phyloP scores from a whole-genome alignment of 1,284 basidiomycete species.

The Sanguinoderma infundibulare region DNA sequence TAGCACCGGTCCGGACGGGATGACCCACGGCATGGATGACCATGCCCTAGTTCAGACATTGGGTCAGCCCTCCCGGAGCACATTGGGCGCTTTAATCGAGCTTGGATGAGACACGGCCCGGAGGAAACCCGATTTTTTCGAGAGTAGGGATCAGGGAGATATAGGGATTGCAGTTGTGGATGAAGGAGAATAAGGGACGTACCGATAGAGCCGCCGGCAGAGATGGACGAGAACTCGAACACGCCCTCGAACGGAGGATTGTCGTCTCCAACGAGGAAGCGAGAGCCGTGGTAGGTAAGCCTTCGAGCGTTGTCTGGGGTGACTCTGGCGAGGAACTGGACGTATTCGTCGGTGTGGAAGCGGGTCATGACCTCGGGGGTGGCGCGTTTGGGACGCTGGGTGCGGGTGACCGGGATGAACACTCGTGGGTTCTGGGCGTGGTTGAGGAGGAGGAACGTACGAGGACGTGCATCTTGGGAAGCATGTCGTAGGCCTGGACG shows the following conservation, averaged over 20 bases:
- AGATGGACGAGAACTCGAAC: conserved; percentile 97
- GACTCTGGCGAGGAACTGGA: conserved; percentile 88
- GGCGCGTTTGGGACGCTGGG: conserved; percentile 81
- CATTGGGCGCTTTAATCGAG: too few relatives aligned
- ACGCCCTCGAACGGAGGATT: conserved; percentile 97
- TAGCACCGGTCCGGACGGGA: too few relatives aligned
- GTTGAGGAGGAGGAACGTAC: conserved; percentile 49
- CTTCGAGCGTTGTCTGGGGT: conserved; percentile 88
- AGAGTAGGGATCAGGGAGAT: too few relatives aligned
- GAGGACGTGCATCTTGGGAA: conserved; percentile 90
- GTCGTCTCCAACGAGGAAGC: conserved; percentile 92
- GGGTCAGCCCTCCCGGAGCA: too few relatives aligned
- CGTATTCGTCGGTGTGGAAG: conserved; percentile 98
- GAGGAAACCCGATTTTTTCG: too few relatives aligned
- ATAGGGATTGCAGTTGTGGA: too few relatives aligned
- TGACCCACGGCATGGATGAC: too few relatives aligned
- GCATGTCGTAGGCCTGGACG: conserved; percentile 88
- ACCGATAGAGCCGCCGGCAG: conserved; percentile 93
- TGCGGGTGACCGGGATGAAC: conserved; percentile 44
- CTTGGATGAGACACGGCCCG: too few relatives aligned
- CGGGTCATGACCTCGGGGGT: conserved; percentile 84
- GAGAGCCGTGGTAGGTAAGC: conserved; percentile 81
- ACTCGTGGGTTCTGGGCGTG: neutral
- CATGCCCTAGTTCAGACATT: too few relatives aligned
- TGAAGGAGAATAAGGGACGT: conserved; percentile 29